phyloP scores from a whole-genome alignment of 2,329 filamentous ascomycete genomes.

The Leptosphaerulina australis region DNA sequence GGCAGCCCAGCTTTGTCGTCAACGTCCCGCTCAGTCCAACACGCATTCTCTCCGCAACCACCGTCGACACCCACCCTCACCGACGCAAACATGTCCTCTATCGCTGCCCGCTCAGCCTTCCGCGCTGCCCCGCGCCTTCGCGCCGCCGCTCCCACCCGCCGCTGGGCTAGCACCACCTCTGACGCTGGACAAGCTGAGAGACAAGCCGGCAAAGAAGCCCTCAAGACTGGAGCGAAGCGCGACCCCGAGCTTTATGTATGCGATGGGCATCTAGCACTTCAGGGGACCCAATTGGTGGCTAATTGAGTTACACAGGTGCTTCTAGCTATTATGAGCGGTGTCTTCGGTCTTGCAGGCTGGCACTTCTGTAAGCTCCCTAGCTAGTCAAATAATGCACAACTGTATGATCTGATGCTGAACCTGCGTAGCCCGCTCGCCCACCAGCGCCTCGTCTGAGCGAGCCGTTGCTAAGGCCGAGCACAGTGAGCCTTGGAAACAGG shows the following conservation, averaged over 20 bases:
- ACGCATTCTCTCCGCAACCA: constrained; percentile 23
- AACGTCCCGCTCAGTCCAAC: constrained; percentile 17
- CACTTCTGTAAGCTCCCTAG: constrained; percentile 70
- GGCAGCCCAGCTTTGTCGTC: constrained; percentile 20
- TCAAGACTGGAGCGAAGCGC: constrained; percentile 69
- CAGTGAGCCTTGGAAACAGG: constrained; percentile 91
- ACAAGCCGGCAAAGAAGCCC: constrained; percentile 53
- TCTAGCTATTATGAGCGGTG: constrained; percentile 85
- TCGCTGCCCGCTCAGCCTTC: constrained; percentile 54
- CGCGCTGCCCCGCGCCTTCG: constrained; percentile 55
- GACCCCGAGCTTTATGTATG: constrained; percentile 79
- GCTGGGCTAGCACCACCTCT: constrained; percentile 45
- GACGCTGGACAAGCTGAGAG: constrained; percentile 52
- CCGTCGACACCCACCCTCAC: constrained; percentile 24
- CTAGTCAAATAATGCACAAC: constrained; percentile 6
- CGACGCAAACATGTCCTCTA: constrained; percentile 51
- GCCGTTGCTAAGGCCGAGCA: constrained; percentile 73
- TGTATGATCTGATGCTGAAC: constrained; percentile 19
- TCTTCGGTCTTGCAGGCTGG: constrained; percentile 87
- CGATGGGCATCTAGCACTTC: constrained; percentile 4
- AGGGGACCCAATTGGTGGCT: constrained; percentile 21
- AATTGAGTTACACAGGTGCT: constrained; percentile 69
- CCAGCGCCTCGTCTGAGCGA: constrained; percentile 80
- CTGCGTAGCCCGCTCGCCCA: constrained; percentile 78
- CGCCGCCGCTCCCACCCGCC: constrained; percentile 41